Conservation (phyloP, 2,329 filamentous ascomycete species). For the Pleoardoris graminearum region DNA sequence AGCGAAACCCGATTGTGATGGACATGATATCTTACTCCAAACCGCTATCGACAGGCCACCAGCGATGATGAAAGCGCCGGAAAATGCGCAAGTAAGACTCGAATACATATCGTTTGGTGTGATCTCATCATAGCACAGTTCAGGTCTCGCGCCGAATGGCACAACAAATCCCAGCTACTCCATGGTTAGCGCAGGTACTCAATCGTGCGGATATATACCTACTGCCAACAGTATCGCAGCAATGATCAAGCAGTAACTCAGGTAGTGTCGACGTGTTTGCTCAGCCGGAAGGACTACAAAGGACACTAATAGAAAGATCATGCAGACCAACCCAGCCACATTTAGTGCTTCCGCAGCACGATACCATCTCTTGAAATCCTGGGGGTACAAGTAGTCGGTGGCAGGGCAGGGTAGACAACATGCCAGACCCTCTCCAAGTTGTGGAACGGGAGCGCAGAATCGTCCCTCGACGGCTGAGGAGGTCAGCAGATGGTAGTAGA, state of each 20-base stretch:
- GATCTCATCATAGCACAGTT: conserved; percentile 85
- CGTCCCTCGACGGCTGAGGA: conserved; percentile 57
- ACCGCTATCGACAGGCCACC: conserved; percentile 83
- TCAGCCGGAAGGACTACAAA: conserved; percentile 81
- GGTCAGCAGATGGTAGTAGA: conserved; percentile 35
- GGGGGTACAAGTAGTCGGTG: conserved; percentile 71
- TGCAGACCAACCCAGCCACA: conserved; percentile 71
- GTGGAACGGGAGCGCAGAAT: conserved; percentile 57
- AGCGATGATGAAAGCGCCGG: conserved; percentile 80
- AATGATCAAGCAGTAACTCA: conserved; percentile 83
- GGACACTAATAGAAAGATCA: conserved; percentile 75
- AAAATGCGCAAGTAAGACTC: conserved; percentile 80
- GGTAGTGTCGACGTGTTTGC: conserved; percentile 88
- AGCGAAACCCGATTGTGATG: neutral
- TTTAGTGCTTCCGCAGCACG: conserved; percentile 80
- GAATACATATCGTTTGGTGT: conserved; percentile 92
- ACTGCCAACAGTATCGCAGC: conserved; percentile 80
- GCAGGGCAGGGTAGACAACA: conserved; percentile 93
- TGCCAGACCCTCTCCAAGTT: conserved; percentile 53
- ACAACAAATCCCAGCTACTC: conserved; percentile 86
- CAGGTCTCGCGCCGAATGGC: conserved; percentile 74
- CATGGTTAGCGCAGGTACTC: neutral
- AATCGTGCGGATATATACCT: conserved; percentile 45
- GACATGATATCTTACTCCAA: conserved; percentile 63
- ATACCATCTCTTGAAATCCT: conserved; percentile 61